Base-by-base conservation (phyloP, 768 basidiomycete genomes). In the Floccularia luteovirens region DNA sequence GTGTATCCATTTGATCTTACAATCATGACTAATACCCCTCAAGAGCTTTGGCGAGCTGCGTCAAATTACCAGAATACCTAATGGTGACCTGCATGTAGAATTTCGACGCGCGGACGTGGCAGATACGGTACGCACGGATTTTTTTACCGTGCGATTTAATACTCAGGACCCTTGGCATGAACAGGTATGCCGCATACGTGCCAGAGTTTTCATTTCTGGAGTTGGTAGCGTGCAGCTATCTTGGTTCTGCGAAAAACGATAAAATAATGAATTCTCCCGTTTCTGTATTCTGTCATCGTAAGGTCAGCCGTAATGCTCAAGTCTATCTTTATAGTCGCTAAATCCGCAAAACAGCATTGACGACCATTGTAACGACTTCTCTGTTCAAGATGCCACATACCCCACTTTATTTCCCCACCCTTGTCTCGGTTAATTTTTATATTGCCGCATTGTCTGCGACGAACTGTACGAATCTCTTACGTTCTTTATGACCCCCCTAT, bases 221-320 rank as follows among this genome's bases (percentile, higher is more conserved):
- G 85, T 82, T 6, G 86, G 86, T 45, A 86, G 83, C 55, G 85
- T 88, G 23, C 70, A 78, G 48, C 63, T 89, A 40, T 88, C 86
- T 24, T 88, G 85, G 84, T 73, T 63, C 42, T 66, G 74, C 8
- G 69, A 66, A 49, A 73, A 67, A 44, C 63, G 62, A 52, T 61
- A 41, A 52, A 30, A n/a, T n/a, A n/a, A n/a, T n/a, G n/a, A n/a
- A n/a, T n/a, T n/a, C n/a, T n/a, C n/a, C n/a, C n/a, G n/a, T n/a
- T n/a, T n/a, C n/a, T n/a, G n/a, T n/a, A n/a, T n/a, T n/a, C n/a
- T n/a, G n/a, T n/a, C n/a, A n/a, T n/a, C n/a, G n/a, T n/a, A n/a
- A n/a, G n/a, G n/a, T n/a, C n/a, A n/a, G n/a, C n/a, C n/a, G n/a
- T n/a, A n/a, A n/a, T n/a, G n/a, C n/a, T n/a, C n/a, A n/a, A n/a